These are phyloP conservation scores for Cladosporium velox DNA, from an alignment of 2,329 filamentous ascomycete species.

Conservation along the genomic window DNA sequence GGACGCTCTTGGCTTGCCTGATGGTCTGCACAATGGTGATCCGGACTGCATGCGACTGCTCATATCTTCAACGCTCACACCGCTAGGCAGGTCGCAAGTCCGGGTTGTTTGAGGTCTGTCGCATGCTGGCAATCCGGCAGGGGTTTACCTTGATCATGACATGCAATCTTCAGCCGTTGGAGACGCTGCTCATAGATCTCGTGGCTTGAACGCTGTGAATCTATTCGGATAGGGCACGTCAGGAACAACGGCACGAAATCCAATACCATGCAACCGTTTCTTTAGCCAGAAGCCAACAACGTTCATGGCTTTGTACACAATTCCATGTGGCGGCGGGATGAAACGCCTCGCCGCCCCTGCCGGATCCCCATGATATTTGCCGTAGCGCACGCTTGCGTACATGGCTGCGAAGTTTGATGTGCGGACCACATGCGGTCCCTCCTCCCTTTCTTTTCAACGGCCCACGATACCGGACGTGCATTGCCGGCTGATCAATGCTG, in stretches of 20 bases:
- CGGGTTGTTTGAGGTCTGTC: background rate
- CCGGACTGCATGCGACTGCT: background rate
- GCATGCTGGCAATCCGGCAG: background rate
- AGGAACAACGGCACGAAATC: background rate
- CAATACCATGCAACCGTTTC: background rate
- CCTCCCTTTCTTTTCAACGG: background rate
- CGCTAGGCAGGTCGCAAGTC: background rate
- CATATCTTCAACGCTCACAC: background rate
- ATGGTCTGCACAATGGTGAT: background rate
- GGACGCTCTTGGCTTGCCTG: background rate
- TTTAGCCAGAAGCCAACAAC: background rate
- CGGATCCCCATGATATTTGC: slow-evolving; percentile 13
- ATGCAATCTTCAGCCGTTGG: background rate
- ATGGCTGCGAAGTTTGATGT: slow-evolving; percentile 1
- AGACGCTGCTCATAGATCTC: background rate
- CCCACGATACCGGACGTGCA: background rate
- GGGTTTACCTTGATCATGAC: background rate
- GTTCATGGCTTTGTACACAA: background rate
- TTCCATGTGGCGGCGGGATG: background rate
- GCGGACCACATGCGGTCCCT: background rate
- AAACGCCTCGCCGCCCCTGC: background rate
- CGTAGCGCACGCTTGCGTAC: slow-evolving; percentile 13
- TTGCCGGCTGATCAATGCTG: slow-evolving; percentile 7
- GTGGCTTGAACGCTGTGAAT: background rate
- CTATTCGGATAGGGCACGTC: background rate